Base-by-base conservation (phyloP, 257 asterid species). In the Forsythia viridissima region DNA sequence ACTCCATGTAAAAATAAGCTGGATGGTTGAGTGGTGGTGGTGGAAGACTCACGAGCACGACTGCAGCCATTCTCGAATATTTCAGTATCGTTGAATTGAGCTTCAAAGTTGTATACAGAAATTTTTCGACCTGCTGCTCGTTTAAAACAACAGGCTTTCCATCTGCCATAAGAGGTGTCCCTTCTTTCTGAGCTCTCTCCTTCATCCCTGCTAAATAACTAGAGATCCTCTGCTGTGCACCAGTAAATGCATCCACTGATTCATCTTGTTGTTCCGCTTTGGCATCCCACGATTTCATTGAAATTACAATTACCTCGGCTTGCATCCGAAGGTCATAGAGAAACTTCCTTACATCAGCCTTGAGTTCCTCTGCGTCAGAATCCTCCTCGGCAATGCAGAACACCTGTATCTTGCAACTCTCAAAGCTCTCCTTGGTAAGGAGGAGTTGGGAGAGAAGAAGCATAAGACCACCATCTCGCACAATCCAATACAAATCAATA, bases 301-400 rank as follows among this genome's bases (percentile, higher is more conserved):
- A 91, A 18, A 95, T 79, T 44, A 95, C 99, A 21, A 95, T 93
- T 11, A 95, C 99, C 84, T 95, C 99, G 0, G 99, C 99, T 51
- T 92, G 98, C 99, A 95, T 91, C 7, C 99, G 96, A 0, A 95
- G 97, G 76, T 95, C 99, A 40, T 95, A 95, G 6, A 95, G 96
- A 74, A 95, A 95, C 87, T 95, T 95, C 85, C 83, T 93, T 5
- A 95, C 97, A 37, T 93, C 99, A 12, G 97, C 86, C 76, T 91
- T 93, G 24, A 95, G 96, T 71, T 89, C 98, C 86, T 90, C 99
- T 0, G 98, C 99, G 6, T 95, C 98, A 0, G 98, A 90, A 78
- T 93, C 99, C 83, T 93, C 99, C 90, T 95, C 99, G 0, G 99
- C 98, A 0, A 95, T 95, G 79, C 99, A 95, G 73, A 95, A 95